phyloP scores from a whole-genome alignment of 208 protist genomes.

The Acanthamoeba castellanii region DNA sequence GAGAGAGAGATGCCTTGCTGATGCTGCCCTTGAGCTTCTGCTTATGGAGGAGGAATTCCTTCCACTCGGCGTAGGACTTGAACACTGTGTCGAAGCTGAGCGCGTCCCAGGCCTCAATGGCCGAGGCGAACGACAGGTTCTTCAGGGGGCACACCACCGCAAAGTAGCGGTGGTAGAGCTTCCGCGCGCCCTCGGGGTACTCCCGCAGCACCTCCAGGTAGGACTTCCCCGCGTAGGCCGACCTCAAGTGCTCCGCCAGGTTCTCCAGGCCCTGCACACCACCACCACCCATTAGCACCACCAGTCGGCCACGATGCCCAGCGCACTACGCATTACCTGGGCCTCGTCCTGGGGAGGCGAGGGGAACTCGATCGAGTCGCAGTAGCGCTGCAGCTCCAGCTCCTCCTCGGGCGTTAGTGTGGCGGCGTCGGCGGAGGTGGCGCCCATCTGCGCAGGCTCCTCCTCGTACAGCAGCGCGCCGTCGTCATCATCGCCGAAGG shows the following conservation, averaged over 20 bases:
- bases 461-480: no score
- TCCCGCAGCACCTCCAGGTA: neutral
- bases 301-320: no score
- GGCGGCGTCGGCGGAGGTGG: neutral
- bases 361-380: slow-evolving; percentile 12
- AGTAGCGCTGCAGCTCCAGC: slow-evolving; percentile 1
- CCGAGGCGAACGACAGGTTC: neutral
- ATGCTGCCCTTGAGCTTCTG: neutral
- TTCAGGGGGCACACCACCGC: neutral
- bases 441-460: no score
- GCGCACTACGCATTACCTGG: neutral
- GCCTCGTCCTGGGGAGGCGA: neutral
- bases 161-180: slow-evolving; percentile 37
- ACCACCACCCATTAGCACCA: neutral
- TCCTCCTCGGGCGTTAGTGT: neutral
- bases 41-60: neutral
- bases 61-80: slow-evolving; percentile 14
- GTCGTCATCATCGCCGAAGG: no score
- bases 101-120: slow-evolving; percentile 46
- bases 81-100: slow-evolving; percentile 10
- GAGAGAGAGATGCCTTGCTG: neutral
- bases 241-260: neutral
- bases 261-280: neutral
- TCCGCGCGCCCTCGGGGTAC: neutral
- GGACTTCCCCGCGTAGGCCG: neutral